phyloP scores from a whole-genome alignment of 1,139 yeast species.

The Yamadazyma spencermartinsiae region DNA sequence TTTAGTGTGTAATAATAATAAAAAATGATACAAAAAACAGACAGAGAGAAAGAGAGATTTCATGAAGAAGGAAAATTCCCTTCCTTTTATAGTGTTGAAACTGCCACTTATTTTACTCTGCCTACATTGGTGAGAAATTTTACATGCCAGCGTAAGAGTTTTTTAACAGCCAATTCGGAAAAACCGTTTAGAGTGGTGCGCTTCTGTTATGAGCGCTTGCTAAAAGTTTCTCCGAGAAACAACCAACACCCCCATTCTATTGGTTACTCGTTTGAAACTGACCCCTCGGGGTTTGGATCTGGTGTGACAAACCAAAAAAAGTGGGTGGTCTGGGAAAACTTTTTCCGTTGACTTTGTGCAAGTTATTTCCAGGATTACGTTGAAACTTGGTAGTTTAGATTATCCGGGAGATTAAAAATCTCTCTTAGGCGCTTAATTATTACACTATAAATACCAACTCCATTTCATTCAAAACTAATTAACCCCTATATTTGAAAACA shows the following conservation, averaged over 20 bases:
- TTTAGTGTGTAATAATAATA: not conserved
- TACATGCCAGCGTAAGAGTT: too few relatives aligned
- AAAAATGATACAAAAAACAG: slow-evolving; percentile 1
- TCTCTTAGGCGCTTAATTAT: too few relatives aligned
- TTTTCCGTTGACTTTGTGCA: not conserved
- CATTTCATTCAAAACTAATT: too few relatives aligned
- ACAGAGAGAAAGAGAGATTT: not conserved
- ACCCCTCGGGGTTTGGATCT: not conserved
- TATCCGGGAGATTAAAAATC: too few relatives aligned
- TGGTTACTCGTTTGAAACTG: not conserved
- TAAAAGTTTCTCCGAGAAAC: slow-evolving; percentile 1
- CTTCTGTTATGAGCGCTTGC: not conserved
- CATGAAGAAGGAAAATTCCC: not conserved
- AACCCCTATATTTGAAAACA: too few relatives aligned
- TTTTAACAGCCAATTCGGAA: slow-evolving; percentile 1
- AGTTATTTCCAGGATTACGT: too few relatives aligned
- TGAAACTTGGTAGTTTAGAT: too few relatives aligned
- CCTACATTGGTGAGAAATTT: too few relatives aligned
- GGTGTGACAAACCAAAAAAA: not conserved
- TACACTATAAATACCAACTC: too few relatives aligned
- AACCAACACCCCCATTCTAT: not conserved
- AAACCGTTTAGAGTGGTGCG: not conserved
- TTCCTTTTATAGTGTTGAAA: too few relatives aligned
- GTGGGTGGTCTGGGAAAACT: slow-evolving; percentile 1
- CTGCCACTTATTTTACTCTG: too few relatives aligned